A percentile compares a stretch with the other conserved stretches of the same genome.
Evolutionary conservation across 176 grass and related monocot genomes (phyloP).

Genomic region (Musa troglodytarum): DNA sequence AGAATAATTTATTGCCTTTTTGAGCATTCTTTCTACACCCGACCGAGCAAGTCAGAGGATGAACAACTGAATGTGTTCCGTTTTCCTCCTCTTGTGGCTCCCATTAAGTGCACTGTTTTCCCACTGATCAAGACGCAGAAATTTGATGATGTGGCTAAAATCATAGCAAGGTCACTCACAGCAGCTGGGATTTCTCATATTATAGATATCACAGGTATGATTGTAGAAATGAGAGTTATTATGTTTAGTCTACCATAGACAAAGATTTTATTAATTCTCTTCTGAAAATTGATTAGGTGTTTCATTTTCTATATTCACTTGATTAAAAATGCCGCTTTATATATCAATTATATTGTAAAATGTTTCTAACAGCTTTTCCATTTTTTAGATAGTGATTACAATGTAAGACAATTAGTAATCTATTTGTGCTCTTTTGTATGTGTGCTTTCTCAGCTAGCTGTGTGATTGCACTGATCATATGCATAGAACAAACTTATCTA

Average conservation of each 20-base stretch:
- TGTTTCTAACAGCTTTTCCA: too few relatives aligned
- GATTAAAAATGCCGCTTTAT: neutral
- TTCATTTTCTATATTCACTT: too few relatives aligned
- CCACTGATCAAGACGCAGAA: constrained; percentile 65
- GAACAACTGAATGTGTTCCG: constrained; percentile 82
- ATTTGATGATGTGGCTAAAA: constrained; percentile 68
- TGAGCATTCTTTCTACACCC: constrained; percentile 73
- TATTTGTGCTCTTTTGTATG: too few relatives aligned
- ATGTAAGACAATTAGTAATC: too few relatives aligned
- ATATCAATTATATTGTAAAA: too few relatives aligned
- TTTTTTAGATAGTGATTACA: too few relatives aligned
- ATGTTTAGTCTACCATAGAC: too few relatives aligned
- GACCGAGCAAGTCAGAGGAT: constrained; percentile 52
- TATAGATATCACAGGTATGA: constrained; percentile 77
- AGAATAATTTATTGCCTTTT: constrained; percentile 85
- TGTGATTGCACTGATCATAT: too few relatives aligned
- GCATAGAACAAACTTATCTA: neutral
- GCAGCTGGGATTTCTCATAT: constrained; percentile 67
- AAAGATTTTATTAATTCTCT: too few relatives aligned
- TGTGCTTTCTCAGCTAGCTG: too few relatives aligned
- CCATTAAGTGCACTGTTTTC: constrained; percentile 88
- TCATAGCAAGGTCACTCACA: constrained; percentile 66
- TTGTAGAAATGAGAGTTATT: too few relatives aligned
- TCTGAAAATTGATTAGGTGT: too few relatives aligned
- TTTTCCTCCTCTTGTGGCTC: constrained; percentile 75